These are phyloP conservation scores for Phialophora verrucosa DNA, from an alignment of 2,329 filamentous ascomycete species.

Conservation along the genomic window DNA sequence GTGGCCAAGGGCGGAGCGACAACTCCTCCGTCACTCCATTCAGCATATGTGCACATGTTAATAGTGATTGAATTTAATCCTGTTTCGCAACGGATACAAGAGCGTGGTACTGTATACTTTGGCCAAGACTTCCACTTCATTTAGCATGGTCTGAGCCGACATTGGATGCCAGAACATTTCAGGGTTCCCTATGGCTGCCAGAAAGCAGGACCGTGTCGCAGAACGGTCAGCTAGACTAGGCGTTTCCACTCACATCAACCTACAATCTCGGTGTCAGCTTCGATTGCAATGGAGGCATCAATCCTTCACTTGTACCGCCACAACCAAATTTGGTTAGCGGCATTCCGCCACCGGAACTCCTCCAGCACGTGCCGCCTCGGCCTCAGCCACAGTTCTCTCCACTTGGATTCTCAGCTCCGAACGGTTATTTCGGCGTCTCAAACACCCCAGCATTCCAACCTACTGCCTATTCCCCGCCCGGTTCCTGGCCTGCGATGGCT, in stretches of 20 bases:
- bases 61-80: not conserved
- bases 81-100: not conserved
- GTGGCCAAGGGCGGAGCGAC: not conserved
- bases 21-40: not conserved
- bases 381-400: slow-evolving; percentile 3
- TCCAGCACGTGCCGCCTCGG: too few species aligned
- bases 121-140: not conserved
- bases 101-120: not conserved
- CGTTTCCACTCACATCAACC: not conserved
- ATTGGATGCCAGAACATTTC: not conserved
- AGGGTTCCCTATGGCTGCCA: not conserved
- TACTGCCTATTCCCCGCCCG: slow-evolving; percentile 8
- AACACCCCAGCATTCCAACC: slow-evolving; percentile 11
- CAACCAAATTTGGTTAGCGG: not conserved
- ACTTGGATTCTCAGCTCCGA: slow-evolving; percentile 2
- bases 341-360: too few species aligned
- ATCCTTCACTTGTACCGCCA: not conserved
- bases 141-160: not conserved
- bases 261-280: not conserved
- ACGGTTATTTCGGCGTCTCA: slow-evolving; percentile 34
- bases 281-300: not conserved
- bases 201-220: too few species aligned
- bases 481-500: slow-evolving; percentile 26
- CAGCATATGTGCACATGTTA: not conserved
- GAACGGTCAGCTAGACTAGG: too few species aligned